These are phyloP conservation scores for Beta vulgaris DNA, from an alignment of 148 eudicot species.

Conservation along the genomic window DNA sequence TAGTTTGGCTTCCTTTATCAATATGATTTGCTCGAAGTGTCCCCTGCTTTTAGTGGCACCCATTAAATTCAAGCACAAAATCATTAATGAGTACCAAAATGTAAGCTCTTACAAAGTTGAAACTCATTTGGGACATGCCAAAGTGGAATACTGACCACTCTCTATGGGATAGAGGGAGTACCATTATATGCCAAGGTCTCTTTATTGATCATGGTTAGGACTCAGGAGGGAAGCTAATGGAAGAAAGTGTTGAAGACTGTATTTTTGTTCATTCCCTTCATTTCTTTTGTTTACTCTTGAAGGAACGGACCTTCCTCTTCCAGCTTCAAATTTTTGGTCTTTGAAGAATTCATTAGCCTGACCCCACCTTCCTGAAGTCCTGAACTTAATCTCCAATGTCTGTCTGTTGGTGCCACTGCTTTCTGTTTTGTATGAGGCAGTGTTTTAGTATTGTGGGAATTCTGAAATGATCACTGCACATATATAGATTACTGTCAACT, in stretches of 20 bases:
- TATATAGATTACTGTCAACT: not conserved
- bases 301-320: not conserved
- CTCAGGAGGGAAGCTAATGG: not conserved
- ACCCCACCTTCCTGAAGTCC: too few relatives aligned
- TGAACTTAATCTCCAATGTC: too few relatives aligned
- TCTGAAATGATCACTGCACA: not conserved
- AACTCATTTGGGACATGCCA: not conserved
- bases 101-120: not conserved
- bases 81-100: not conserved
- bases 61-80: not conserved
- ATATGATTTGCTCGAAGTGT: not conserved
- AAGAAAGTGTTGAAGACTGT: not conserved
- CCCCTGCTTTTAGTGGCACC: not conserved
- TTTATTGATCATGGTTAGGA: not conserved
- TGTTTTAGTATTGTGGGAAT: not conserved
- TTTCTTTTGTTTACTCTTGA: not conserved
- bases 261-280: not conserved
- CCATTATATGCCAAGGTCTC: not conserved
- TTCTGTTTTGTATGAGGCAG: not conserved
- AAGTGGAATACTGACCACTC: not conserved
- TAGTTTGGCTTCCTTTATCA: not conserved
- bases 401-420: not conserved
- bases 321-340: not conserved
- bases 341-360: not conserved
- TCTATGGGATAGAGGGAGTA: not conserved